Evolutionary conservation across 208 protist species (phyloP).

Genomic region (Trypanosoma melophagium): DNA sequence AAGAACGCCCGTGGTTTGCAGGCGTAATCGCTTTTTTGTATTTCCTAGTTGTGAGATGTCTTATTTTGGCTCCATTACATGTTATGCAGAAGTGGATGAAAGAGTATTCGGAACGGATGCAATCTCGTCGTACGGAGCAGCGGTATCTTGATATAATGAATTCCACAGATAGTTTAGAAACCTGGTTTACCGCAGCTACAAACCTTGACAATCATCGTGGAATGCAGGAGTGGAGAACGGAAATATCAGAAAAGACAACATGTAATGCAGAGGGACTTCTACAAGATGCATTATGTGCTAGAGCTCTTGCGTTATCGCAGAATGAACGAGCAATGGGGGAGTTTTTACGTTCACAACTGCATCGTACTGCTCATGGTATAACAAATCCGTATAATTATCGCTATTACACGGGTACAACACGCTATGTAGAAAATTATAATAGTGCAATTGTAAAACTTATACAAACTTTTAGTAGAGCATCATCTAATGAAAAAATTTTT

Average conservation of each 20-base stretch:
- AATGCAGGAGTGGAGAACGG: slow-evolving; percentile 36
- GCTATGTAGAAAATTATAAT: slow-evolving; percentile 53
- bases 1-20: neutral
- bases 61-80: slow-evolving; percentile 19
- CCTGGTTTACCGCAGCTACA: slow-evolving; percentile 34
- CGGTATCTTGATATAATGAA: slow-evolving; percentile 59
- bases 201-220: slow-evolving; percentile 48
- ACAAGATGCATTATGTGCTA: slow-evolving; percentile 36
- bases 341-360: slow-evolving; percentile 43
- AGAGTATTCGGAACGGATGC: slow-evolving; percentile 33
- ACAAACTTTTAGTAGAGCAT: slow-evolving; percentile 28
- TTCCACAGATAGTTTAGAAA: slow-evolving; percentile 48
- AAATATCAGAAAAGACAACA: slow-evolving; percentile 20
- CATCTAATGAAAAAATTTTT: neutral
- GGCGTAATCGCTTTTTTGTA: neutral
- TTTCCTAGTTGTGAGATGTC: slow-evolving; percentile 14
- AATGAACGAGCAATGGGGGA: slow-evolving; percentile 35
- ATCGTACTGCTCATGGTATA: slow-evolving; percentile 56
- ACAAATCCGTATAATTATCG: slow-evolving; percentile 39
- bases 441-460: slow-evolving; percentile 35
- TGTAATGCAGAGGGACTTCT: slow-evolving; percentile 43
- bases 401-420: slow-evolving; percentile 52
- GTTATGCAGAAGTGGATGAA: slow-evolving; percentile 24
- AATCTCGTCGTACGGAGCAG: slow-evolving; percentile 38
- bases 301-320: slow-evolving; percentile 23